A percentile compares a stretch with the other conserved stretches of the same genome.
These are phyloP conservation scores for Crithidia acanthocephali DNA, from an alignment of 208 protist genomes.

Conservation along the genomic window DNA sequence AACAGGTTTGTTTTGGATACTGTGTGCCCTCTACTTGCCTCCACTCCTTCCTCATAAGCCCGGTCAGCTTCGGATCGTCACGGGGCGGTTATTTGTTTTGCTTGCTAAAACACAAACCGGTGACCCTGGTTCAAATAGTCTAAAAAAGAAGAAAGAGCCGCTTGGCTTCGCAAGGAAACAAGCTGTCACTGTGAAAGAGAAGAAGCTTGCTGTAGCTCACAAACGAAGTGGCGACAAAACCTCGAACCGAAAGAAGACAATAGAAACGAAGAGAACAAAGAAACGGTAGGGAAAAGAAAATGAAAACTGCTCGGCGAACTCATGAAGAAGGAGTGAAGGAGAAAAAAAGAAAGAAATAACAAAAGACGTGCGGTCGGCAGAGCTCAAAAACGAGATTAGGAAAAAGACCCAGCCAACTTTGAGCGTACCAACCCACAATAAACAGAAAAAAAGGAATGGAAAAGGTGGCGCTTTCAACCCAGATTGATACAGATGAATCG, in stretches of 20 bases:
- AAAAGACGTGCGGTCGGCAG: neutral
- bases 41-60: neutral
- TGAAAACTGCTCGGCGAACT: neutral
- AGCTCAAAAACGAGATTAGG: neutral
- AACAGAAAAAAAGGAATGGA: no score
- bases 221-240: neutral
- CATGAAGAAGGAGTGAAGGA: neutral
- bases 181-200: neutral
- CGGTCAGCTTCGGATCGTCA: neutral
- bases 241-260: neutral
- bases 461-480: neutral
- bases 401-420: no score
- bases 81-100: conserved; percentile 1
- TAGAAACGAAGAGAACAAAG: conserved; percentile 1
- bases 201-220: no score
- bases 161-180: no score
- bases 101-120: conserved; percentile 19
- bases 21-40: conserved; percentile 4
- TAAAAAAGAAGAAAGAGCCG: neutral
- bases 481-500: no score
- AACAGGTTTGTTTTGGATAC: neutral
- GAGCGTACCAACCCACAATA: no score
- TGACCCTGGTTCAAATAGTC: neutral
- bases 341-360: conserved; percentile 6
- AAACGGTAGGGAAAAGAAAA: conserved; percentile 4